Conservation (phyloP, 1,139 yeast species). For the Geotrichum armillariae region DNA sequence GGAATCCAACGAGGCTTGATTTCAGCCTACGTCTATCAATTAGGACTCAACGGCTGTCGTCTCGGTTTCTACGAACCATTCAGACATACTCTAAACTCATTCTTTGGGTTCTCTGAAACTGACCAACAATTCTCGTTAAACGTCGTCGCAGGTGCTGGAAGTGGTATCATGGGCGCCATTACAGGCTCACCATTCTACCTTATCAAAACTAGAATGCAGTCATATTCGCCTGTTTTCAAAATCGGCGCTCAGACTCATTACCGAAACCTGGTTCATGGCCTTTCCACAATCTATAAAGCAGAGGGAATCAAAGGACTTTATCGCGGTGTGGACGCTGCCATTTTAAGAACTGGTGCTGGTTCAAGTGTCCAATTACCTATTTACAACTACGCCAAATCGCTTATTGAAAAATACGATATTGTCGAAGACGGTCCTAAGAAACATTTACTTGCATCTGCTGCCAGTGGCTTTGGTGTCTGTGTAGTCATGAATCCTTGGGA, state of each 20-base stretch:
- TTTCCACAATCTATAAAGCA: constrained; percentile 54
- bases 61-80: constrained; percentile 92
- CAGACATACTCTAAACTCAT: constrained; percentile 57
- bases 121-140: constrained; percentile 55
- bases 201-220: constrained; percentile 94
- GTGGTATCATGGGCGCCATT: constrained; percentile 89
- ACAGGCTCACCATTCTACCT: constrained; percentile 89
- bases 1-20: constrained; percentile 86
- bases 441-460: constrained; percentile 73
- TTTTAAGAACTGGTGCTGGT: constrained; percentile 92
- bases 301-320: constrained; percentile 82
- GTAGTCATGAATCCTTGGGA: constrained; percentile 98
- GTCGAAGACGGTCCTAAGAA: constrained; percentile 64
- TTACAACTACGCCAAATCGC: constrained; percentile 72
- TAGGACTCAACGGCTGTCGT: constrained; percentile 90
- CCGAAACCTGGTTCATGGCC: constrained; percentile 65
- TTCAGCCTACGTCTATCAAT: constrained; percentile 69
- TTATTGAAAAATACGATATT: constrained; percentile 50
- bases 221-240: constrained; percentile 64
- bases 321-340: constrained; percentile 94
- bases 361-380: constrained; percentile 95
- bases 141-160: constrained; percentile 76
- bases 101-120: constrained; percentile 53
- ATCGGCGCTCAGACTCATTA: constrained; percentile 95
- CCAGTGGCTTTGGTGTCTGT: constrained; percentile 90